These are phyloP conservation scores for Mucor piriformis DNA, from an alignment of 371 early-diverging fungal species.

Conservation along the genomic window DNA sequence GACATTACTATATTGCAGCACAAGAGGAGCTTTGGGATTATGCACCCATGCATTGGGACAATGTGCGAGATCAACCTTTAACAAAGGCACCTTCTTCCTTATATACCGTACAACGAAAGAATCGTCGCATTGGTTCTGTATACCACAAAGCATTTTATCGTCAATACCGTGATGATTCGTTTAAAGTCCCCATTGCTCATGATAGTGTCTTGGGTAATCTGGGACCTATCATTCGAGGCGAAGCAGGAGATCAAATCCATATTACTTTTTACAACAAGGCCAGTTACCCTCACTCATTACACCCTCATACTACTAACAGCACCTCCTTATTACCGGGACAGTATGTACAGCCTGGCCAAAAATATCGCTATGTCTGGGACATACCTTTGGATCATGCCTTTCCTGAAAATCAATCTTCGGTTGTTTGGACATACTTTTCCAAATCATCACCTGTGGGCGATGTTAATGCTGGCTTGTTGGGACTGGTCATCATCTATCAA, in stretches of 20 bases:
- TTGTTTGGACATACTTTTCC: slow-evolving; percentile 53
- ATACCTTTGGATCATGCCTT: slow-evolving; percentile 34
- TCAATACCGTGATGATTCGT: slow-evolving; percentile 47
- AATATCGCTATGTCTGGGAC: slow-evolving; percentile 52
- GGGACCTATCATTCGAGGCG: slow-evolving; percentile 57
- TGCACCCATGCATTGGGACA: slow-evolving; percentile 46
- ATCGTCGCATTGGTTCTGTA: slow-evolving; percentile 39
- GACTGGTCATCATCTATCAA: slow-evolving; percentile 51
- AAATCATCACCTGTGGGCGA: slow-evolving; percentile 36
- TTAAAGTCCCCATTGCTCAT: slow-evolving; percentile 30
- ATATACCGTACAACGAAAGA: slow-evolving; percentile 29
- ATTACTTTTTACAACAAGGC: slow-evolving; percentile 50
- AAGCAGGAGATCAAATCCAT: slow-evolving; percentile 51
- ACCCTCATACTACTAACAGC: slow-evolving; percentile 35
- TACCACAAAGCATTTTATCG: slow-evolving; percentile 49
- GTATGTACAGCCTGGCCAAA: slow-evolving; percentile 35
- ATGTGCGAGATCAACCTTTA: slow-evolving; percentile 39
- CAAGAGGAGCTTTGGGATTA: slow-evolving; percentile 58
- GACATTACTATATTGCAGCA: slow-evolving; percentile 53
- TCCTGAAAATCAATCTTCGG: slow-evolving; percentile 35
- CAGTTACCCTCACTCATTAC: slow-evolving; percentile 44
- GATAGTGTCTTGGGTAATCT: slow-evolving; percentile 45
- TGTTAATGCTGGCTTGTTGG: slow-evolving; percentile 50
- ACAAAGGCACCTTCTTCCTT: slow-evolving; percentile 27
- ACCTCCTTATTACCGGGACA: slow-evolving; percentile 19